Base-by-base conservation (phyloP, 2,329 filamentous ascomycete species). In the Aureobasidium leucospermi region DNA sequence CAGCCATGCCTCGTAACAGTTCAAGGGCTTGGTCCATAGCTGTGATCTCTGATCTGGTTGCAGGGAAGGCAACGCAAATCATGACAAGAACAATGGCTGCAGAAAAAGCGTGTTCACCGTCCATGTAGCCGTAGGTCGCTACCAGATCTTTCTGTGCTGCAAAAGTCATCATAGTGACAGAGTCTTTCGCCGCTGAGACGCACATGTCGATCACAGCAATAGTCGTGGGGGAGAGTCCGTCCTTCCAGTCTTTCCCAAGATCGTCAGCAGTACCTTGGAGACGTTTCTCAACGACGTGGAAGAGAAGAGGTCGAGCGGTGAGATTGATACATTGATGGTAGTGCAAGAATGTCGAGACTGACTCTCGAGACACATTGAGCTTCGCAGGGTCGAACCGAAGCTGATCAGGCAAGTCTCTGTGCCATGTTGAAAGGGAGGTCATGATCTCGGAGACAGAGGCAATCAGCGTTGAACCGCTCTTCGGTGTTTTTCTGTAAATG, bases 321-420 rank as follows among this genome's bases (percentile, higher is more conserved):
- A 83, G 82, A 63, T 82, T 81, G 65, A 83, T 76, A 65, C 81
- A 83, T 45, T 81, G 80, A 61, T 81, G 81, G 63, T 82, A 82
- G 63, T 83, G 80, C 23, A 81, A 68, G 57, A 80, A 77, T 3
- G 78, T 79, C 1, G 78, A 80, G 4, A 82, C 77, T 9, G 74
- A 76, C 67, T 81, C 79, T 11, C 79, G 77, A 42, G 74, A 76
- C 46, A 78, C 74, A 36, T 68, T 67, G 1, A 60, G 42, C 19
- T 60, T 60, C 2, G 31, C 32, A 19, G 49, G 58, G 11, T 60
- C 58, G 13, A 60, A 60, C 5, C 64, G 75, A 11, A 83, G 68
- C 9, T 73, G 68, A 28, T 74, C 70, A 0, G 81, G 81, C 3
- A 82, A 66, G 28, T 78, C 71, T 7, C 73, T 73, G 19, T 79